A percentile compares a stretch with the other conserved stretches of the same genome.
Conservation (phyloP, 805 yeast genomes). For the Yamadazyma sp. region DNA sequence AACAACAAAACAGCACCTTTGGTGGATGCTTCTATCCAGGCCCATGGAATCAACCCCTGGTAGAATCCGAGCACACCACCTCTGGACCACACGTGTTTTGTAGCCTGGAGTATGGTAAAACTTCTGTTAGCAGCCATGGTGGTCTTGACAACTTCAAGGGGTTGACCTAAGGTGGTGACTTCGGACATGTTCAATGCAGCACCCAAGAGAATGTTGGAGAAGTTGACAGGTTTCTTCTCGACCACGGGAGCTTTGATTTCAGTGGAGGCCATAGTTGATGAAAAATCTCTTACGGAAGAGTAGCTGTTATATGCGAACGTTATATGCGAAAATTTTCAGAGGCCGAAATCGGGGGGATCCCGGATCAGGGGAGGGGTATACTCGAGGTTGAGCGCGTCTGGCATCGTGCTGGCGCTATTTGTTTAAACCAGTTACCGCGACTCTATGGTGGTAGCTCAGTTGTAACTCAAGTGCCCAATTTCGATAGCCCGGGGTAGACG, state of each 20-base stretch:
- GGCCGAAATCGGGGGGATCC: conserved; percentile 9
- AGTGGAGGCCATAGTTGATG: conserved; percentile 4
- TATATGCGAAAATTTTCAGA: conserved; percentile 9
- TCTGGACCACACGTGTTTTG: conserved; percentile 80
- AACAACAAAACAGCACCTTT: conserved; percentile 95
- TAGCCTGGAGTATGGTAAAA: conserved; percentile 64
- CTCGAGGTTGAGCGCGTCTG: no score
- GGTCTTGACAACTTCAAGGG: conserved; percentile 92
- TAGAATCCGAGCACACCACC: conserved; percentile 93
- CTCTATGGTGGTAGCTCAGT: no score
- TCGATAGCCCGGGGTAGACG: no score
- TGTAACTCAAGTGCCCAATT: no score
- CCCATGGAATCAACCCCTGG: conserved; percentile 99
- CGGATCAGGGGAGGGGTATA: conserved; percentile 2
- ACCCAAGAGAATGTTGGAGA: conserved; percentile 87
- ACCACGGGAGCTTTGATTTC: conserved; percentile 24
- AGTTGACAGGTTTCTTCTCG: conserved; percentile 82
- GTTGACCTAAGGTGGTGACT: conserved; percentile 94
- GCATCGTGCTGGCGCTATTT: no score
- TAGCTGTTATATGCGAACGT: not conserved
- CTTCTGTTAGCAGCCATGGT: conserved; percentile 97
- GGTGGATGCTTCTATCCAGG: conserved; percentile 99
- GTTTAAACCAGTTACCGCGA: no score
- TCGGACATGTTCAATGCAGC: conserved; percentile 92
- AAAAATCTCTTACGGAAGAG: not conserved